Conservation (phyloP, 2,329 filamentous ascomycete species). For the Trichoderma afroharzianum region DNA sequence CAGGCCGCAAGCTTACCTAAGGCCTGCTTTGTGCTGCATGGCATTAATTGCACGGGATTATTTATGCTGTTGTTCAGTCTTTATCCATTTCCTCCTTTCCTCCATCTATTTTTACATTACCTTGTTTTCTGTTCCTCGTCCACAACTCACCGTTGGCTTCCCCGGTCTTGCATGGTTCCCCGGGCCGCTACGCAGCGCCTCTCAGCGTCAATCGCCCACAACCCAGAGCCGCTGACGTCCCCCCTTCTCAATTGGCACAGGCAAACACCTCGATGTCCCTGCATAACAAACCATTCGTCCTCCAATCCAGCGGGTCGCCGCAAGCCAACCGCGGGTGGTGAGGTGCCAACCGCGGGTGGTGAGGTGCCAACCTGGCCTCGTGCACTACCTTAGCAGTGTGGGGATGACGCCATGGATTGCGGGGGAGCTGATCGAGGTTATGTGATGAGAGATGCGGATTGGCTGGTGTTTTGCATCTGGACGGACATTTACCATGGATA, state of each 20-base stretch:
- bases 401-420: constrained; percentile 36
- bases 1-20: neutral
- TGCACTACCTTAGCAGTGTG: constrained; percentile 19
- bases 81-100: neutral
- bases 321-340: constrained; percentile 9
- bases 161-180: neutral
- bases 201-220: constrained; percentile 6
- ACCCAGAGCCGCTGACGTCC: constrained; percentile 2
- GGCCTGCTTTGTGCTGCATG: neutral
- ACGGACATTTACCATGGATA: constrained; percentile 1
- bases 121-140: neutral
- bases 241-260: neutral
- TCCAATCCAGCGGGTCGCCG: constrained; percentile 4
- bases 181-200: constrained; percentile 11
- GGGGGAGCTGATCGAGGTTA: constrained; percentile 28
- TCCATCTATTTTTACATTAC: neutral
- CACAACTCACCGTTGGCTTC: neutral
- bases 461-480: constrained; percentile 6
- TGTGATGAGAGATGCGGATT: constrained; percentile 7
- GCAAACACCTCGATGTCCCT: neutral
- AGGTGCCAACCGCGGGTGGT: constrained; percentile 6
- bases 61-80: neutral
- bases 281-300: neutral
- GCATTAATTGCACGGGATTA: neutral
- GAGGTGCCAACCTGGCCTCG: constrained; percentile 10